These are phyloP conservation scores for Boletus rubropictus DNA, from an alignment of 768 basidiomycete genomes.

Conservation along the genomic window DNA sequence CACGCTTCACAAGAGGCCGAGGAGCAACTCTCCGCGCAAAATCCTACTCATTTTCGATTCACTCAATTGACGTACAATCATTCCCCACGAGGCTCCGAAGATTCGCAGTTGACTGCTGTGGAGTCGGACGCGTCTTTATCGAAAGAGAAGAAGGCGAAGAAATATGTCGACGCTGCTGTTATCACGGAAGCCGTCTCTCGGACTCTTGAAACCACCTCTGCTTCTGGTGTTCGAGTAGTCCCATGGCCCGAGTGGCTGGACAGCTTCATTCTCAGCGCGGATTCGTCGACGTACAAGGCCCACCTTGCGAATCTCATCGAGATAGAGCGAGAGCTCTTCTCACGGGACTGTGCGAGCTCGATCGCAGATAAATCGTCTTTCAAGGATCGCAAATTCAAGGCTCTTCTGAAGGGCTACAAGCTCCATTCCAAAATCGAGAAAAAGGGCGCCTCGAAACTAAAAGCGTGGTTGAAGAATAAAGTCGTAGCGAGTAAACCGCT, in stretches of 20 bases:
- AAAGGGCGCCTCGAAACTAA: conserved; percentile 45
- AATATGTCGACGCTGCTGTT: conserved; percentile 16
- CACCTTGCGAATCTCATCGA: conserved; percentile 33
- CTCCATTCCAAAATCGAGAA: conserved; percentile 29
- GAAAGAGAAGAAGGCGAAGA: conserved; percentile 17
- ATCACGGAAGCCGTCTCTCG: conserved; percentile 17
- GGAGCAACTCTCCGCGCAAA: conserved; percentile 31
- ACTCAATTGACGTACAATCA: conserved; percentile 26
- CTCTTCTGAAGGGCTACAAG: conserved; percentile 39
- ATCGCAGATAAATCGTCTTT: conserved; percentile 22
- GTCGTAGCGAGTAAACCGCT: conserved; percentile 37
- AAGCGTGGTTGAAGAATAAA: conserved; percentile 61
- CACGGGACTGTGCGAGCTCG: conserved; percentile 16
- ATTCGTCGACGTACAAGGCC: conserved; percentile 33
- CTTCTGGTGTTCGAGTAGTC: conserved; percentile 25
- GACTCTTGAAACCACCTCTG: conserved; percentile 14
- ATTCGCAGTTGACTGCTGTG: conserved; percentile 56
- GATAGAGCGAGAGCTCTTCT: conserved; percentile 32
- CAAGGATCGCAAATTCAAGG: conserved; percentile 38
- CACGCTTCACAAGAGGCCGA: conserved; percentile 40
- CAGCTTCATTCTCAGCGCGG: conserved; percentile 30
- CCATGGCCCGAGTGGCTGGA: conserved; percentile 41
- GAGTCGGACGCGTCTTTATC: conserved; percentile 8
- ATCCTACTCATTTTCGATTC: conserved; percentile 5
- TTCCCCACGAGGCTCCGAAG: conserved; percentile 57